A percentile compares a stretch with the other conserved stretches of the same genome.
phyloP scores from a whole-genome alignment of 345 rosid species.

The Melastoma malabathricum region DNA sequence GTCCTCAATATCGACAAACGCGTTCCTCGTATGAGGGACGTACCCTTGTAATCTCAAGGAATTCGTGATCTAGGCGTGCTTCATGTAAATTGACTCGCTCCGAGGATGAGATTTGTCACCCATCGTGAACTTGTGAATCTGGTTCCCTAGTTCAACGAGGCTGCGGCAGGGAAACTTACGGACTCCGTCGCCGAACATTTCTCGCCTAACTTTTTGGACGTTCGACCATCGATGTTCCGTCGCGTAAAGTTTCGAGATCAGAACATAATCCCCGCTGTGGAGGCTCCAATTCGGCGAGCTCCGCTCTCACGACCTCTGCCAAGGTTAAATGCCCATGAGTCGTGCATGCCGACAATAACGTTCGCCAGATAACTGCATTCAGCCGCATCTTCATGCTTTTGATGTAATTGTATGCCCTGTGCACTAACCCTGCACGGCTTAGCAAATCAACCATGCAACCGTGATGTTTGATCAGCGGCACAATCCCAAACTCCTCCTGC shows the following conservation, averaged over 20 bases:
- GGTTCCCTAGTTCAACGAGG: constrained; percentile 62
- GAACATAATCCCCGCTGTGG: constrained; percentile 69
- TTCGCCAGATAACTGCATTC: constrained; percentile 75
- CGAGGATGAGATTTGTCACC: constrained; percentile 57
- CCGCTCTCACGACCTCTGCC: constrained; percentile 47
- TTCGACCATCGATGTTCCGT: constrained; percentile 61
- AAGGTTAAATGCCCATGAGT: constrained; percentile 42
- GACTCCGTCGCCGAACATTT: constrained; percentile 47
- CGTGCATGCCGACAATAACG: constrained; percentile 56
- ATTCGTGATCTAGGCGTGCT: constrained; percentile 41
- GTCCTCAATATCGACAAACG: constrained; percentile 58
- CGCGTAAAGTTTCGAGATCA: constrained; percentile 75
- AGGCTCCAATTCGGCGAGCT: constrained; percentile 47
- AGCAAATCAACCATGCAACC: constrained; percentile 88
- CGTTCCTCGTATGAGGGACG: constrained; percentile 38
- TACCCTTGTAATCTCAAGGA: constrained; percentile 52
- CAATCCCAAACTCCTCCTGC: constrained; percentile 46
- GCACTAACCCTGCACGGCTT: constrained; percentile 68
- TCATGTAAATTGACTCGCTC: constrained; percentile 32
- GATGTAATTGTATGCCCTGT: constrained; percentile 41
- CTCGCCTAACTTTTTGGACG: constrained; percentile 47
- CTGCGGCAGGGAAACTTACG: constrained; percentile 62
- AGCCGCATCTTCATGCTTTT: constrained; percentile 48
- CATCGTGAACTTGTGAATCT: constrained; percentile 49
- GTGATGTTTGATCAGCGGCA: constrained; percentile 66